Evolutionary conservation across 2,329 filamentous ascomycete genomes (phyloP), one percentile per base, ranked within the genome.

Genomic region (Cordyceps tenuipes): DNA sequence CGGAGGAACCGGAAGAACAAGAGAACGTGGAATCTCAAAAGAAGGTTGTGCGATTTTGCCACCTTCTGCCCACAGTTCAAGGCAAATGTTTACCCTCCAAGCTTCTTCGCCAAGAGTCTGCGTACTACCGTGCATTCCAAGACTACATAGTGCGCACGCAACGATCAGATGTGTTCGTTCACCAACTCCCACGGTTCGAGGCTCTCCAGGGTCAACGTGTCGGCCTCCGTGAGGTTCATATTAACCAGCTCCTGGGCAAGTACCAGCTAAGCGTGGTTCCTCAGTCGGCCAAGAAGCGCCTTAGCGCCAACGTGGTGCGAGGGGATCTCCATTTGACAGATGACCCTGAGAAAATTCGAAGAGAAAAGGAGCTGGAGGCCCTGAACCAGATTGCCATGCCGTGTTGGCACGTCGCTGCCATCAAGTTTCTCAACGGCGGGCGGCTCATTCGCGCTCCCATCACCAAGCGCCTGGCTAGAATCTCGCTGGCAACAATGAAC

Each of bases 71-170:
- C 46, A 75, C 70, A 62, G 74, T 77, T 43, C 71, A 77, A 47
- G 79, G 81, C 26, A 78, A 77, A 66, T 73, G 73, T 41, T 73
- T 85, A 19, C 82, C 82, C 10, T 75, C 80, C 59, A 76, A 80
- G 73, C 73, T 86, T 34, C 61, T 72, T 26, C 79, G 77, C 61
- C 78, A 82, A 68, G 89, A 94, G 68, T 87, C 88, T 3, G 89
- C 92, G 5, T 97, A 96, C 73, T 93, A 91, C 75, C 87, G 89
- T 63, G 91, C 91, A 10, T 97, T 96, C 71, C 86, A 91, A 66
- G 85, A 88, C 68, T 82, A 90, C 65, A 77, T 86, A 50, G 81
- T 89, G 61, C 83, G 83, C 36, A 84, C 84, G 15, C 84, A 83
- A 60, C 78, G 80, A 57, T 77, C 80, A 19, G 94, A 97, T 72